A percentile compares a stretch with the other conserved stretches of the same genome.
Conservation (phyloP, 306 rosid genomes). For the Gleditsia sinensis region DNA sequence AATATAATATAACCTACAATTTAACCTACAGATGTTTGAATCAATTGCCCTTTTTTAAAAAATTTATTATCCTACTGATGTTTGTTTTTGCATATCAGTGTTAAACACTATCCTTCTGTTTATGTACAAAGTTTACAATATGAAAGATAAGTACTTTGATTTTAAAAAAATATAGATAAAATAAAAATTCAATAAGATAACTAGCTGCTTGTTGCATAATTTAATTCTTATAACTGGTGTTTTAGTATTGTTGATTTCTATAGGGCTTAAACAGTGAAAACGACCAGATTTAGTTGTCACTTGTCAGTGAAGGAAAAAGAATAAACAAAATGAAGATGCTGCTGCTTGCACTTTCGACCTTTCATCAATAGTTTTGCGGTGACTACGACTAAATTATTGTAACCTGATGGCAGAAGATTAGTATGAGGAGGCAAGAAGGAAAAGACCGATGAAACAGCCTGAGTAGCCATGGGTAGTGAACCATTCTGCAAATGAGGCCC, state of each 20-base stretch:
- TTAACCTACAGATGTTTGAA: not conserved
- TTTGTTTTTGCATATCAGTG: not conserved
- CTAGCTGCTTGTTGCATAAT: not conserved
- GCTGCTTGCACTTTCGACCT: not conserved
- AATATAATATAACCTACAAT: not conserved
- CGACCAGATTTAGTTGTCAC: not conserved
- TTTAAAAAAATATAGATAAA: not conserved
- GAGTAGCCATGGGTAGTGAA: slow-evolving; percentile 63
- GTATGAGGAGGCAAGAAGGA: not conserved
- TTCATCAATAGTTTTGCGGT: not conserved
- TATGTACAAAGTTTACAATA: not conserved
- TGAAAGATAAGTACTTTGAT: not conserved
- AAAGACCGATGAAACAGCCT: slow-evolving; percentile 54
- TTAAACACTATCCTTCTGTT: not conserved
- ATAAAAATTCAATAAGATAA: not conserved
- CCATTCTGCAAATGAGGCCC: slow-evolving; percentile 67
- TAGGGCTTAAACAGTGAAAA: not conserved
- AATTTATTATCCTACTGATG: not conserved
- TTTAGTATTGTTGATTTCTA: not conserved
- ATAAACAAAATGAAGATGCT: not conserved
- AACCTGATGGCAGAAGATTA: not conserved
- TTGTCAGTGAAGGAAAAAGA: not conserved
- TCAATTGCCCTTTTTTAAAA: not conserved
- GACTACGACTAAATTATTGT: not conserved
- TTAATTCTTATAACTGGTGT: not conserved